Percentiles rank a stretch among this genome's conserved stretches.
Evolutionary conservation across 176 grass and related monocot genomes (phyloP).

Genomic region (Carex kokanica): DNA sequence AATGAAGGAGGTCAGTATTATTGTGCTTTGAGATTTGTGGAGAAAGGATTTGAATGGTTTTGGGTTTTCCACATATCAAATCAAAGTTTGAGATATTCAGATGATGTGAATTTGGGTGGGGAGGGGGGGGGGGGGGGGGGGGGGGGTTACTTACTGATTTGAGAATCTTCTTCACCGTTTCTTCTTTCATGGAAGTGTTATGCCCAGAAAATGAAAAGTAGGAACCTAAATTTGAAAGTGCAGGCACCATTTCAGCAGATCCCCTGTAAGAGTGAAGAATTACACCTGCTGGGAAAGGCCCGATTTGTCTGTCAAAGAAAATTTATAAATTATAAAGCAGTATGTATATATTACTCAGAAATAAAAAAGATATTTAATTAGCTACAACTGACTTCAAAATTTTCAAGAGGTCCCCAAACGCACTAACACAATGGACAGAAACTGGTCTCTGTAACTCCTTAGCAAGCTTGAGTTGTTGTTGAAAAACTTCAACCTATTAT

Average conservation of each 20-base stretch:
- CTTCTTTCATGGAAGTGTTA: constrained; percentile 54
- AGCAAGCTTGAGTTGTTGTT: constrained; percentile 63
- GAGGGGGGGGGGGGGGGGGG: too few relatives aligned
- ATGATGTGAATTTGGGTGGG: too few relatives aligned
- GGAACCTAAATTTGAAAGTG: constrained; percentile 69
- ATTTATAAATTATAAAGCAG: background rate
- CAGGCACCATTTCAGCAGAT: constrained; percentile 70
- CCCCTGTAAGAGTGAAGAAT: constrained; percentile 83
- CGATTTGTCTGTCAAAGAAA: constrained; percentile 37
- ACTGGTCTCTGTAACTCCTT: constrained; percentile 79
- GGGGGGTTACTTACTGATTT: constrained; percentile 49
- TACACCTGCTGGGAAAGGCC: constrained; percentile 73
- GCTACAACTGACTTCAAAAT: constrained; percentile 53
- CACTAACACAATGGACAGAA: constrained; percentile 80
- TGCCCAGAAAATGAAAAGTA: constrained; percentile 87
- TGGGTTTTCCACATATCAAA: too few relatives aligned
- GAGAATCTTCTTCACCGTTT: constrained; percentile 69
- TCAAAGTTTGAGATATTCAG: too few relatives aligned
- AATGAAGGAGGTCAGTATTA: too few relatives aligned
- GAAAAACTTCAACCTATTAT: constrained; percentile 66
- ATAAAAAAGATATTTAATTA: background rate
- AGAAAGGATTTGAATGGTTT: too few relatives aligned
- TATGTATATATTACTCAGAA: background rate
- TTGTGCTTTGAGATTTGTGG: too few relatives aligned
- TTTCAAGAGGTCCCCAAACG: constrained; percentile 77